Evolutionary conservation across 2,329 filamentous ascomycete genomes (phyloP).

Genomic region (Dactylellina sp.): DNA sequence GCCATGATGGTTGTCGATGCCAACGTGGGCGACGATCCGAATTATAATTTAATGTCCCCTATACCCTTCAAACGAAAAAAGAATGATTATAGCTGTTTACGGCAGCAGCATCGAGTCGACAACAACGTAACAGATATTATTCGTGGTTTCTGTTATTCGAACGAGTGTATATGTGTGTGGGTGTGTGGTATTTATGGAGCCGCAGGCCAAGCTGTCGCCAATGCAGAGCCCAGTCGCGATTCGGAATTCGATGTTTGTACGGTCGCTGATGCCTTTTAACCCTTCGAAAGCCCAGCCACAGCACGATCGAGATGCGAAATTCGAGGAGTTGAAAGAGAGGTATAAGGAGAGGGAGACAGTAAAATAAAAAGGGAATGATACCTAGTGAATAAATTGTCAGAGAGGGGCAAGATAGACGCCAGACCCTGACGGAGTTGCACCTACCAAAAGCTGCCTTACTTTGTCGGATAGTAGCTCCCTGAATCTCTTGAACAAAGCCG

Average conservation of each 20-base stretch:
- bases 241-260: background rate
- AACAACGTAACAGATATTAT: too few species aligned
- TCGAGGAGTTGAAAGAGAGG: too few species aligned
- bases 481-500: background rate
- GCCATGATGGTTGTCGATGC: constrained; percentile 26
- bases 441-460: constrained; percentile 8
- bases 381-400: too few species aligned
- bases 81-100: background rate
- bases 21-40: background rate
- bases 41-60: background rate
- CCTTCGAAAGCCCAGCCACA: too few species aligned
- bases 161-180: too few species aligned
- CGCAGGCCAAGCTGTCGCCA: background rate
- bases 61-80: background rate
- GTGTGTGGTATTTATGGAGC: background rate
- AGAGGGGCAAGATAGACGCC: too few species aligned
- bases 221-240: constrained; percentile 1
- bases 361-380: too few species aligned
- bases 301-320: too few species aligned
- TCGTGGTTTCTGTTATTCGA: too few species aligned
- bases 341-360: too few species aligned
- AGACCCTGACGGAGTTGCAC: too few species aligned
- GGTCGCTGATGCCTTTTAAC: background rate
- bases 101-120: constrained; percentile 1
- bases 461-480: constrained; percentile 12